Evolutionary conservation across 202 grass and related monocot genomes (phyloP).

Genomic region (Tripidium arundinaceum): DNA sequence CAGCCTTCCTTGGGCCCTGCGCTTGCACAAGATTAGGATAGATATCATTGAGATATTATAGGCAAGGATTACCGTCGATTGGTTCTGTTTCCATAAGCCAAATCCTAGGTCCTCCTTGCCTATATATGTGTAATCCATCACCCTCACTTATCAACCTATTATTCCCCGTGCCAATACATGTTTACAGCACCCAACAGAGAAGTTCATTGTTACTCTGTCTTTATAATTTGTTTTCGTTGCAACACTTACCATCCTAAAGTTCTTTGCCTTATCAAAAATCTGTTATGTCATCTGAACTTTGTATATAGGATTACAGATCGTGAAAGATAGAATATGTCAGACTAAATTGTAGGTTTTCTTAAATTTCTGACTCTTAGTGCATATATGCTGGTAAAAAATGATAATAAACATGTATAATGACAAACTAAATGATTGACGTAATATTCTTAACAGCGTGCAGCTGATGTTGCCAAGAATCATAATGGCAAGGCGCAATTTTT

Average conservation of each 20-base stretch:
- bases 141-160: background rate
- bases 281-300: background rate
- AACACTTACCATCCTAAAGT: background rate
- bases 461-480: background rate
- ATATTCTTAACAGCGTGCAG: slow-evolving; percentile 17
- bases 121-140: background rate
- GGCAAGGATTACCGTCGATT: background rate
- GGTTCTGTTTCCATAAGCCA: background rate
- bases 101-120: background rate
- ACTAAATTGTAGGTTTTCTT: background rate
- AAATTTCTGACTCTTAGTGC: background rate
- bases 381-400: slow-evolving; percentile 7
- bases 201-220: background rate
- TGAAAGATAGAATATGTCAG: background rate
- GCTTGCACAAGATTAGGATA: background rate
- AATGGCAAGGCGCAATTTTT: background rate
- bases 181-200: background rate
- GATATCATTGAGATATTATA: background rate
- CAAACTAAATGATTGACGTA: slow-evolving; percentile 11
- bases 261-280: background rate
- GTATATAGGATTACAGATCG: background rate
- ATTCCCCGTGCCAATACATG: background rate
- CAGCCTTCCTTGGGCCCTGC: background rate
- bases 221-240: background rate
- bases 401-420: background rate